phyloP scores from a whole-genome alignment of 768 basidiomycete genomes.

The Tephrocybe sp. region DNA sequence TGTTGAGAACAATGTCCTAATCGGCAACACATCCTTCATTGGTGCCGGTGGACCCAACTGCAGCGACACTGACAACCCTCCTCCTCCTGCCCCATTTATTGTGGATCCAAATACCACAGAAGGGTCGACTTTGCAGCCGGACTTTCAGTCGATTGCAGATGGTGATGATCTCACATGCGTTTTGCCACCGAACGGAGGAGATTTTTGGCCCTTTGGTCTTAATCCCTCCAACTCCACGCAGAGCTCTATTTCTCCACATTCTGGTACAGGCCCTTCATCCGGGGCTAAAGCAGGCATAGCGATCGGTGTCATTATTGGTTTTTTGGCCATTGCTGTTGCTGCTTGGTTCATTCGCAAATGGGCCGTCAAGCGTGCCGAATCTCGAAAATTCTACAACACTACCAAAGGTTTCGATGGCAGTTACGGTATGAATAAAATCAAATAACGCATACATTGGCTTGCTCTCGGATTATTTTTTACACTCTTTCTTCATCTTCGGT shows the following conservation, averaged over 20 bases:
- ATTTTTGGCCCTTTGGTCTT: conserved; percentile 71
- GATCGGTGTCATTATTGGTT: conserved; percentile 48
- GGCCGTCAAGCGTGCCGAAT: conserved; percentile 35
- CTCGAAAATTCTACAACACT: conserved; percentile 22
- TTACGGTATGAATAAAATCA: too few species aligned
- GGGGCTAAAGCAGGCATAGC: conserved; percentile 31
- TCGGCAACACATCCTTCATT: conserved; percentile 76
- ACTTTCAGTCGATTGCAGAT: conserved; percentile 52
- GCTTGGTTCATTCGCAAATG: conserved; percentile 52
- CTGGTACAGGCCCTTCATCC: conserved; percentile 7
- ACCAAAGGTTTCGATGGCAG: conserved; percentile 12
- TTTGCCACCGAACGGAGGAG: conserved; percentile 62
- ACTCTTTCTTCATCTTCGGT: background rate
- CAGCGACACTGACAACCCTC: conserved; percentile 45
- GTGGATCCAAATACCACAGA: conserved; percentile 44
- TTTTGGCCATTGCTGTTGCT: conserved; percentile 38
- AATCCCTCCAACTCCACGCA: conserved; percentile 37
- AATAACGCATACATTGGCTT: too few species aligned
- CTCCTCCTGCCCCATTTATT: conserved; percentile 60
- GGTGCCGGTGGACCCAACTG: conserved; percentile 70
- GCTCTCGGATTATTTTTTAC: too few species aligned
- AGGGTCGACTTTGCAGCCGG: conserved; percentile 45
- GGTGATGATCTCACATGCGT: conserved; percentile 67
- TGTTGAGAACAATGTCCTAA: conserved; percentile 56
- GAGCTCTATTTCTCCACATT: conserved; percentile 12